A percentile compares a stretch with the other conserved stretches of the same genome.
Conservation (phyloP, 1,284 basidiomycete species). For the Puccinia horiana region DNA sequence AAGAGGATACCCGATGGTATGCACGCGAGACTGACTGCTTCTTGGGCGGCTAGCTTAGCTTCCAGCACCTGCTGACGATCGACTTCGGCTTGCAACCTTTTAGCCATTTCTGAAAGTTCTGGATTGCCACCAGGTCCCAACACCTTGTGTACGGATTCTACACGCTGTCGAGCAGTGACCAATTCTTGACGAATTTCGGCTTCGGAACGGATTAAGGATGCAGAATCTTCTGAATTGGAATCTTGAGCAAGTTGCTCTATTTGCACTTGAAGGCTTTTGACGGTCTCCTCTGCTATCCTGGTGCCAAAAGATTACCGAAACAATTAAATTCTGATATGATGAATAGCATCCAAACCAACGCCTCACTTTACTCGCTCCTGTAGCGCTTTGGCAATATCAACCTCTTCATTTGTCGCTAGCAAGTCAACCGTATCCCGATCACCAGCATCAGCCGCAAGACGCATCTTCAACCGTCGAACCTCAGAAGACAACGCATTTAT, state of each 20-base stretch:
- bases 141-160: constrained; percentile 18
- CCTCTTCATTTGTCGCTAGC: constrained; percentile 65
- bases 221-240: constrained; percentile 29
- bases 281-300: constrained; percentile 66
- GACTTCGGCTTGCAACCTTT: constrained; percentile 2
- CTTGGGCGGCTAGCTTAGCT: constrained; percentile 60
- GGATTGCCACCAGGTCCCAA: constrained; percentile 20
- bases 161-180: constrained; percentile 4
- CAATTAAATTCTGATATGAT: constrained; percentile 33
- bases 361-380: constrained; percentile 67
- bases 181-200: constrained; percentile 37
- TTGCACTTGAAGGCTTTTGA: constrained; percentile 64
- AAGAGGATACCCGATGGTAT: background rate
- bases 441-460: constrained; percentile 72
- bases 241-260: constrained; percentile 62
- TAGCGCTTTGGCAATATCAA: constrained; percentile 68
- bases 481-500: constrained; percentile 74
- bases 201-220: constrained; percentile 45
- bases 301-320: constrained; percentile 45
- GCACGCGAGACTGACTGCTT: constrained; percentile 57
- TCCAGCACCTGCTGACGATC: constrained; percentile 38
- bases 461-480: constrained; percentile 72
- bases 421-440: constrained; percentile 73
- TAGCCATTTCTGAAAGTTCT: constrained; percentile 14
- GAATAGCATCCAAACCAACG: constrained; percentile 43